These are phyloP conservation scores for Hyaloscypha variabilis DNA, from an alignment of 495 filamentous ascomycete genomes.

Conservation along the genomic window DNA sequence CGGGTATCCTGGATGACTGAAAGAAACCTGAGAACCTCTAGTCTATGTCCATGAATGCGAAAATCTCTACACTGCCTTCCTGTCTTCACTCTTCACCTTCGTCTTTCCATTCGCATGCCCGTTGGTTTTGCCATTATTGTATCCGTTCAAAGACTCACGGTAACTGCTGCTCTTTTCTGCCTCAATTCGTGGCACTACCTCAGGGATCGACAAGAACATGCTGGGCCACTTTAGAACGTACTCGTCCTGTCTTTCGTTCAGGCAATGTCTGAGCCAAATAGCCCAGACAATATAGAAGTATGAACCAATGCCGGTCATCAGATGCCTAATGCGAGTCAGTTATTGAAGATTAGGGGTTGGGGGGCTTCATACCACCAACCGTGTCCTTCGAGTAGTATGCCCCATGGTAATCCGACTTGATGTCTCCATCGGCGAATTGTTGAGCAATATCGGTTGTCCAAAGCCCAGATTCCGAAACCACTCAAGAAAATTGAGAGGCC, in stretches of 20 bases:
- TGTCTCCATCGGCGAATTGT: constrained; percentile 72
- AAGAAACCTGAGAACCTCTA: background rate
- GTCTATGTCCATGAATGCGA: background rate
- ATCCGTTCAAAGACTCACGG: constrained; percentile 1
- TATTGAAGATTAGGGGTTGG: background rate
- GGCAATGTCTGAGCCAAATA: constrained; percentile 50
- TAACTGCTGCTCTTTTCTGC: constrained; percentile 11
- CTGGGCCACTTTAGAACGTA: constrained; percentile 47
- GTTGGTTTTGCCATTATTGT: constrained; percentile 14
- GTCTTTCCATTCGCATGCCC: constrained; percentile 1
- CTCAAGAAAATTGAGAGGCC: constrained; percentile 77
- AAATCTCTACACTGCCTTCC: constrained; percentile 17
- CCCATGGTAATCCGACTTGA: constrained; percentile 83
- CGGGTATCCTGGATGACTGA: background rate
- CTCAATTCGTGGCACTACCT: constrained; percentile 20
- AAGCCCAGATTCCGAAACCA: constrained; percentile 84
- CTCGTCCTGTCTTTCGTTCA: constrained; percentile 48
- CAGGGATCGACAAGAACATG: constrained; percentile 38
- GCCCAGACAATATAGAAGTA: constrained; percentile 53
- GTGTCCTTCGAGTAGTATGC: constrained; percentile 87
- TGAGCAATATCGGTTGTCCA: constrained; percentile 83
- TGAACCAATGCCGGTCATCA: constrained; percentile 51
- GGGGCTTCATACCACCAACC: constrained; percentile 85
- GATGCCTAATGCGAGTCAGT: constrained; percentile 37
- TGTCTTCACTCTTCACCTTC: background rate